Base-by-base conservation (phyloP, 306 rosid species). In the Mimosa pudica region DNA sequence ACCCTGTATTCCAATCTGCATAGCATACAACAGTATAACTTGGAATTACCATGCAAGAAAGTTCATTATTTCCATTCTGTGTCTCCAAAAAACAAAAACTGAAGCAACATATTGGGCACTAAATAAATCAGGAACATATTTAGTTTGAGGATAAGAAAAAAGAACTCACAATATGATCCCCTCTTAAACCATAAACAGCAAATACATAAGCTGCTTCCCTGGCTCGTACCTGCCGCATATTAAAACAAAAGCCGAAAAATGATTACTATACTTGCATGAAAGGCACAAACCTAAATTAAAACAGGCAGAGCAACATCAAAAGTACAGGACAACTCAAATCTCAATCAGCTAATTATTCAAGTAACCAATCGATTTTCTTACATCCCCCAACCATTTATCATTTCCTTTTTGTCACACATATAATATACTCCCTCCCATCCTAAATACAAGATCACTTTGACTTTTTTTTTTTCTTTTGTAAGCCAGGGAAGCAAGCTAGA, bases 91-190 rank as follows among this genome's bases (percentile, higher is more conserved):
- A 51, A 16, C 14, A 60, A 74, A 55, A 66, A 46, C 2, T 54
- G 54, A 48, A 4, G 8, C 12, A 30, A 76, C n/a, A 44, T 42
- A 42, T 36, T 33, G 32, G 60, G 33, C 70, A 73, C 58, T 71
- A 71, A 66, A 33, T 24, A 71, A 62, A 62, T 32, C 68, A 30
- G 44, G n/a, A 62, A 32, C 42, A 11, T 32, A 10, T 62, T 30
- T 62, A 12, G 41, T 32, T 32, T 1, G 47, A 44, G 20, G 10
- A 10, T 46, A 70, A 12, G 58, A 24, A 47, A 46, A 49, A 72
- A 61, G 73, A 61, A 84, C 99, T 91, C 86, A 93, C 99, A 74
- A 87, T 71, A 84, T 89, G 99, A 83, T 96, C 97, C 47, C 18
- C 38, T 84, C 97, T 87, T 55, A 96, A 73, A 73, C 99, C 98